phyloP scores from a whole-genome alignment of 2,329 filamentous ascomycete species.

The Rachicladosporium sp. region DNA sequence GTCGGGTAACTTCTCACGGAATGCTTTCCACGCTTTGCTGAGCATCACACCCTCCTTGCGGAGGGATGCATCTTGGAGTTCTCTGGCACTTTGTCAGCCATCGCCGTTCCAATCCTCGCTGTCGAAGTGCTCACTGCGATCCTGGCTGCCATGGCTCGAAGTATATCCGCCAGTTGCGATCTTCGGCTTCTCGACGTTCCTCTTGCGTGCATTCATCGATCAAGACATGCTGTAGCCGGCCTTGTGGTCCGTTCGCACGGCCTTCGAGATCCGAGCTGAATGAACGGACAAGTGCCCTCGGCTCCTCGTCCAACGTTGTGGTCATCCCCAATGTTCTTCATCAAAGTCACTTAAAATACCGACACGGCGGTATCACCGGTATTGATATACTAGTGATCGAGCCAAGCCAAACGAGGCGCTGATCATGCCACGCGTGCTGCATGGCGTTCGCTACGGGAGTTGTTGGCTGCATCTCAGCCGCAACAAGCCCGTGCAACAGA shows the following conservation, averaged over 20 bases:
- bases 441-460: too few species aligned
- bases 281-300: not conserved
- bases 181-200: too few species aligned
- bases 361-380: too few species aligned
- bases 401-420: too few species aligned
- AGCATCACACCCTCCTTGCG: not conserved
- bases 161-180: slow-evolving; percentile 1
- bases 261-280: slow-evolving; percentile 1
- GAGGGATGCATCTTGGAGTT: not conserved
- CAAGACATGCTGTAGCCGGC: not conserved
- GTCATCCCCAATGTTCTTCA: too few species aligned
- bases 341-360: too few species aligned
- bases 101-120: too few species aligned
- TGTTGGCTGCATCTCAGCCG: too few species aligned
- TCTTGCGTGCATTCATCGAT: too few species aligned
- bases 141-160: slow-evolving; percentile 1
- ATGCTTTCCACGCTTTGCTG: slow-evolving; percentile 5
- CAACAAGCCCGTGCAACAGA: too few species aligned
- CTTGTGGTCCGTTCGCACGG: not conserved
- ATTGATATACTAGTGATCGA: too few species aligned
- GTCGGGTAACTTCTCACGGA: not conserved
- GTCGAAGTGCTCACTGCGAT: not conserved
- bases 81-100: not conserved
- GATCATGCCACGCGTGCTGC: too few species aligned
- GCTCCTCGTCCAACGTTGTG: not conserved